These are phyloP conservation scores for Bryopsis sp. DNA, from an alignment of 139 green algal genomes.

Conservation along the genomic window DNA sequence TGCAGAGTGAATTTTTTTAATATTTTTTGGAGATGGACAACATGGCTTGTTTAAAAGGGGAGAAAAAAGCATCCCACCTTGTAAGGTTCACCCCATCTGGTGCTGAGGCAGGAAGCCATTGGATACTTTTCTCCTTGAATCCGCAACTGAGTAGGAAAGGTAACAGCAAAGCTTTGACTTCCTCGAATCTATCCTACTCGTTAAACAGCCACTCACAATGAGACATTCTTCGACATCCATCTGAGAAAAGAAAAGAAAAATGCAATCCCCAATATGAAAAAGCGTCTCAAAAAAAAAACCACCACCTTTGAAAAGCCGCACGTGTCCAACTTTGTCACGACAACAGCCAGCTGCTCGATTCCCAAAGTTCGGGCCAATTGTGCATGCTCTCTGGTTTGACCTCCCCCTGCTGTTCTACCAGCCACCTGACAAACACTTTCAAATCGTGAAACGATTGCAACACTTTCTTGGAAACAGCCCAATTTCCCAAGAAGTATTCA, in stretches of 20 bases:
- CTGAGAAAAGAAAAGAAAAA: neutral
- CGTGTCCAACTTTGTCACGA: constrained; percentile 82
- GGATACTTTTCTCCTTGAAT: constrained; percentile 53
- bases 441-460: neutral
- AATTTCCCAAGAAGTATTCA: neutral
- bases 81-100: constrained; percentile 76
- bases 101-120: constrained; percentile 78
- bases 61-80: neutral
- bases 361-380: constrained; percentile 82
- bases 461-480: neutral
- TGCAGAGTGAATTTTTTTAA: too few species aligned
- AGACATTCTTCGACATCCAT: neutral
- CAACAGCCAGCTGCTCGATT: constrained; percentile 83
- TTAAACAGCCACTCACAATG: neutral
- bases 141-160: constrained; percentile 75
- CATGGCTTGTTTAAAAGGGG: too few species aligned
- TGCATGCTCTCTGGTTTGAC: constrained; percentile 92
- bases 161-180: constrained; percentile 32
- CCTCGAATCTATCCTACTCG: neutral
- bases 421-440: neutral
- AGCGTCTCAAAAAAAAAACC: too few species aligned
- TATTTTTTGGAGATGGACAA: too few species aligned
- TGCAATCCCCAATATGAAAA: too few species aligned
- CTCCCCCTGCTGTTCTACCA: constrained; percentile 30
- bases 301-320: constrained; percentile 51